Percentiles rank a stretch among this genome's conserved stretches.
phyloP scores from a whole-genome alignment of 2,329 filamentous ascomycete genomes.

The Verticillium nubilum region DNA sequence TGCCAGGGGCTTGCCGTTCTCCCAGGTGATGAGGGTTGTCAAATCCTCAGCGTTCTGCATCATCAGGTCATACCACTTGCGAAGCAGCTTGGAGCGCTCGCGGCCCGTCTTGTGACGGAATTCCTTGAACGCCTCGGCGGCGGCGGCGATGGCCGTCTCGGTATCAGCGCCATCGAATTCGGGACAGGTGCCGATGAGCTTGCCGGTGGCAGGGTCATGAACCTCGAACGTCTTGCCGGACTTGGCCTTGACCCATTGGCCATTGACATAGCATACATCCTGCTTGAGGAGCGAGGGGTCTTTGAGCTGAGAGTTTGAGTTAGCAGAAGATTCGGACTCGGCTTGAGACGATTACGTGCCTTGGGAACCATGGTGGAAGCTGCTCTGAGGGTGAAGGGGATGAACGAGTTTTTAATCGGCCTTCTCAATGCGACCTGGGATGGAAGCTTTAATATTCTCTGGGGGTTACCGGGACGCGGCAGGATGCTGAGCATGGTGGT shows the following conservation, averaged over 20 bases:
- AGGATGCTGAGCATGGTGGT: conserved; percentile 1
- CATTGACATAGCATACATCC: conserved; percentile 80
- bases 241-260: conserved; percentile 80
- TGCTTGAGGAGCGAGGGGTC: conserved; percentile 80
- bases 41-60: conserved; percentile 74
- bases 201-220: conserved; percentile 74
- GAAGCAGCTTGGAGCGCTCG: conserved; percentile 66
- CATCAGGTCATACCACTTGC: conserved; percentile 79
- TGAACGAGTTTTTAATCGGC: conserved; percentile 1
- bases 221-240: conserved; percentile 93
- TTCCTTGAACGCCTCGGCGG: conserved; percentile 64
- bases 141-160: conserved; percentile 77
- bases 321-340: not conserved
- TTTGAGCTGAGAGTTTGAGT: conserved; percentile 50
- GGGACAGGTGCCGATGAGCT: conserved; percentile 75
- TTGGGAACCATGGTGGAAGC: conserved; percentile 44
- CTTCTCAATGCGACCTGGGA: conserved; percentile 14
- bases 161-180: conserved; percentile 79
- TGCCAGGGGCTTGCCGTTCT: conserved; percentile 80
- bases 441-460: conserved; percentile 9
- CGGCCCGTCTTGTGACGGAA: conserved; percentile 70
- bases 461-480: not conserved
- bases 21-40: conserved; percentile 78
- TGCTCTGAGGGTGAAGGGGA: conserved; percentile 21
- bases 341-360: conserved; percentile 18